phyloP scores from a whole-genome alignment of 768 basidiomycete species.

The Kondoa subrosea region DNA sequence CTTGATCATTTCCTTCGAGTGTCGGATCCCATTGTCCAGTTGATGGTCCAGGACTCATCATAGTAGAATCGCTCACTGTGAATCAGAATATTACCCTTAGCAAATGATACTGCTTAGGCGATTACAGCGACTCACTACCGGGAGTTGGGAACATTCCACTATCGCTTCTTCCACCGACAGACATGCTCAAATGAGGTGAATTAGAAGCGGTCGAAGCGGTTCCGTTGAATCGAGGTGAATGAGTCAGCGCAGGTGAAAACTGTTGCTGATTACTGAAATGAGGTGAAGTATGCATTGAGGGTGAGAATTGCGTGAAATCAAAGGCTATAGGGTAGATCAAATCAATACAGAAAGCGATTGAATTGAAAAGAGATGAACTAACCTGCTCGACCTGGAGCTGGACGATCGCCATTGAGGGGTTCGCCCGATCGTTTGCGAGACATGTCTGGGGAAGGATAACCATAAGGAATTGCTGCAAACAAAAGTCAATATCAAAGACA shows the following conservation, averaged over 20 bases:
- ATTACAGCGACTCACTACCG: background rate
- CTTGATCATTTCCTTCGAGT: too few relatives aligned
- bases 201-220: background rate
- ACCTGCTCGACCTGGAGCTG: conserved; percentile 4
- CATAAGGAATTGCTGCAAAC: background rate
- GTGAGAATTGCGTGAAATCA: background rate
- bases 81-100: background rate
- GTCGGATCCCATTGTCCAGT: background rate
- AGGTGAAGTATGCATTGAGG: background rate
- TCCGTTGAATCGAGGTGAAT: background rate
- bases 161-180: background rate
- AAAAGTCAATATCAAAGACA: background rate
- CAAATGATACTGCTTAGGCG: too few relatives aligned
- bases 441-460: conserved; percentile 4
- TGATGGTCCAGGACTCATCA: background rate
- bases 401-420: conserved; percentile 9
- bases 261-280: background rate
- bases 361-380: background rate
- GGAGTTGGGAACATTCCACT: background rate
- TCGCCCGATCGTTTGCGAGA: conserved; percentile 13
- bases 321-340: background rate
- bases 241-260: background rate
- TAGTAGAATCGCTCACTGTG: background rate
- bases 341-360: too few relatives aligned
- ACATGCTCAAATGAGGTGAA: background rate